Evolutionary conservation across 73 alveolate genomes (phyloP).

Genomic region (Paramecium sonneborni): DNA sequence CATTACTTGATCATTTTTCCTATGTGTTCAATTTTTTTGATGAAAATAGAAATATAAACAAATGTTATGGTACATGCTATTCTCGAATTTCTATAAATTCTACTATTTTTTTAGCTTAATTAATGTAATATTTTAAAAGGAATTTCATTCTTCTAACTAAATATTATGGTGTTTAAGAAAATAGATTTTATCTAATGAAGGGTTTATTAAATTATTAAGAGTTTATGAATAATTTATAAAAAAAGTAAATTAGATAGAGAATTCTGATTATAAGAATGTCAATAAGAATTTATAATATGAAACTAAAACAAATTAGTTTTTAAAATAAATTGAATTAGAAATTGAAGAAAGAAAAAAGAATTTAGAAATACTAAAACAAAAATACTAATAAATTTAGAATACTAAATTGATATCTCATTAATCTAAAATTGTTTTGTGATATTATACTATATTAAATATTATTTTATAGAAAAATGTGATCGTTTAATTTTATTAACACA

Average conservation of each 20-base stretch:
- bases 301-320: background rate
- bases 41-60: background rate
- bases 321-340: conserved; percentile 28
- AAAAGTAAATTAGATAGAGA: background rate
- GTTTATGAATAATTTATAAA: background rate
- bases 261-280: background rate
- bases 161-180: conserved; percentile 66
- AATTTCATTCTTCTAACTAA: conserved; percentile 62
- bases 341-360: conserved; percentile 28
- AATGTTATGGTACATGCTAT: conserved; percentile 76
- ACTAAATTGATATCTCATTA: background rate
- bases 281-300: background rate
- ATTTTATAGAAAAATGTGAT: background rate
- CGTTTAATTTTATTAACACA: background rate
- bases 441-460: background rate
- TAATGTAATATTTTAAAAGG: conserved; percentile 67
- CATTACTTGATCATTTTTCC: conserved; percentile 1
- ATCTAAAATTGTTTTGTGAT: background rate
- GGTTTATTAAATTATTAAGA: conserved; percentile 74
- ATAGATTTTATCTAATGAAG: conserved; percentile 70
- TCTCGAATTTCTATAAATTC: conserved; percentile 75
- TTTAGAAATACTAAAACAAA: background rate
- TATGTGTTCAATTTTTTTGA: background rate
- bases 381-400: background rate
- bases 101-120: conserved; percentile 70